phyloP scores from a whole-genome alignment of 2,329 filamentous ascomycete species.

The Colletotrichum incanum region DNA sequence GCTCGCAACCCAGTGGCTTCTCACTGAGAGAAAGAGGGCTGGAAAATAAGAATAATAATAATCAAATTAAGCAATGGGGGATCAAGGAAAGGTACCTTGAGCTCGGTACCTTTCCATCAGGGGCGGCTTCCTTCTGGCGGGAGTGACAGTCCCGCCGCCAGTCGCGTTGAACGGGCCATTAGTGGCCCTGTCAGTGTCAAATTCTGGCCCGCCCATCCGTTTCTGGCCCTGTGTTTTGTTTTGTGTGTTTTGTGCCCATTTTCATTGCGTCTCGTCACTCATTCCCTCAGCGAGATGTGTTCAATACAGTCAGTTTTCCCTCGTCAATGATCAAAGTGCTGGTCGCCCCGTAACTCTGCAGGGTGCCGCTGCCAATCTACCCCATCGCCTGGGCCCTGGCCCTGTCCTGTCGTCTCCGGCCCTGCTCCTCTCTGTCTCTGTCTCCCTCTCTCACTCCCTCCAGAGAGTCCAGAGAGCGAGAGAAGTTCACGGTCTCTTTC shows the following conservation, averaged over 20 bases:
- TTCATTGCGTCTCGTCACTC: neutral
- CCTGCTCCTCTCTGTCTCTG: neutral
- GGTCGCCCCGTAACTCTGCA: neutral
- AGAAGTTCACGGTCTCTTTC: slow-evolving; percentile 1
- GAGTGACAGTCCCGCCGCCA: slow-evolving; percentile 14
- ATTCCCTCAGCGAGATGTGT: neutral
- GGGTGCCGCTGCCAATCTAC: neutral
- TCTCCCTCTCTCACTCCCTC: too few relatives aligned
- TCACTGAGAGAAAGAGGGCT: neutral
- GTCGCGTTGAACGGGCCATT: slow-evolving; percentile 8
- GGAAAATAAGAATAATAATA: neutral
- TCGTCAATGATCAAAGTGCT: neutral
- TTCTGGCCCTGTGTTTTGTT: neutral
- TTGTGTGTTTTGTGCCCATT: neutral
- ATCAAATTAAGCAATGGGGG: neutral
- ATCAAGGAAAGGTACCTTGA: neutral
- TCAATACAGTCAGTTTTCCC: neutral
- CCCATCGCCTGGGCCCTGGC: slow-evolving; percentile 2
- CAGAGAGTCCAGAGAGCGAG: neutral
- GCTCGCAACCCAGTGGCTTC: neutral
- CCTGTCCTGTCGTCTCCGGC: slow-evolving; percentile 18
- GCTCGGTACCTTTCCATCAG: slow-evolving; percentile 1
- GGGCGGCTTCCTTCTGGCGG: neutral
- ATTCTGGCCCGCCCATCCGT: neutral
- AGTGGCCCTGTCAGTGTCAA: slow-evolving; percentile 26